A percentile compares a stretch with the other conserved stretches of the same genome.
These are phyloP conservation scores for Pelagophyceae sp. DNA, from an alignment of 352 stramenopile genomes.

Conservation along the genomic window DNA sequence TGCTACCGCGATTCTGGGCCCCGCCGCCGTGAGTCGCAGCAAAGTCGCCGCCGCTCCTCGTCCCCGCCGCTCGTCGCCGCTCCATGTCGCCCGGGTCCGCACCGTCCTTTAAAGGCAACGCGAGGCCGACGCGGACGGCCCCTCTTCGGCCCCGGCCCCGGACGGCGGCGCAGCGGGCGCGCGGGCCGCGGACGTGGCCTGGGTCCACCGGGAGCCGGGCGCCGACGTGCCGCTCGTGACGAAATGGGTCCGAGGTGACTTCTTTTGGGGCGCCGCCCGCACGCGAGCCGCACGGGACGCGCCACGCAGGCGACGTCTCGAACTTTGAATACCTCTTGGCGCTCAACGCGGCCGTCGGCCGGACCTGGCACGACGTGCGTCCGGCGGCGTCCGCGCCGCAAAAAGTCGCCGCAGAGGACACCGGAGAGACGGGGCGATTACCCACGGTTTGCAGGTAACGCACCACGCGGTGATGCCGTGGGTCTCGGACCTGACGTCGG, in stretches of 20 bases:
- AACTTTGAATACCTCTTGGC: slow-evolving; percentile 87
- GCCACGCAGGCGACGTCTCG: slow-evolving; percentile 53
- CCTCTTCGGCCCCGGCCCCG: slow-evolving; percentile 4
- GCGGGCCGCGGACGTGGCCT: too few relatives aligned
- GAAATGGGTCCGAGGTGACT: slow-evolving; percentile 49
- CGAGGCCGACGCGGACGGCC: background rate
- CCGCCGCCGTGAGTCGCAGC: background rate
- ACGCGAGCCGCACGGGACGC: too few relatives aligned
- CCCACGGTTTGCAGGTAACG: too few relatives aligned
- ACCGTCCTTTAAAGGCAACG: too few relatives aligned
- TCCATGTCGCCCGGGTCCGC: too few relatives aligned
- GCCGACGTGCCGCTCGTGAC: slow-evolving; percentile 46
- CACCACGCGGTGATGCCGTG: slow-evolving; percentile 89
- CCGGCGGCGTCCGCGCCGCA: too few relatives aligned
- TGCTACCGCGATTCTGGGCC: slow-evolving; percentile 7
- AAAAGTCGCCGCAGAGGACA: too few relatives aligned
- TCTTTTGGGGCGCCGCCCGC: too few relatives aligned
- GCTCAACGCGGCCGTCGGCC: slow-evolving; percentile 74
- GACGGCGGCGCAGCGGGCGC: too few relatives aligned
- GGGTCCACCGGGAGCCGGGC: background rate
- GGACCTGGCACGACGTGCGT: slow-evolving; percentile 62
- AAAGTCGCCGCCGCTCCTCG: too few relatives aligned
- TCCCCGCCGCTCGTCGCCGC: too few relatives aligned
- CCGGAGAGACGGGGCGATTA: too few relatives aligned
- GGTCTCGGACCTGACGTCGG: slow-evolving; percentile 76